Evolutionary conservation across 345 rosid species (phyloP).

Genomic region (Salix exigua): DNA sequence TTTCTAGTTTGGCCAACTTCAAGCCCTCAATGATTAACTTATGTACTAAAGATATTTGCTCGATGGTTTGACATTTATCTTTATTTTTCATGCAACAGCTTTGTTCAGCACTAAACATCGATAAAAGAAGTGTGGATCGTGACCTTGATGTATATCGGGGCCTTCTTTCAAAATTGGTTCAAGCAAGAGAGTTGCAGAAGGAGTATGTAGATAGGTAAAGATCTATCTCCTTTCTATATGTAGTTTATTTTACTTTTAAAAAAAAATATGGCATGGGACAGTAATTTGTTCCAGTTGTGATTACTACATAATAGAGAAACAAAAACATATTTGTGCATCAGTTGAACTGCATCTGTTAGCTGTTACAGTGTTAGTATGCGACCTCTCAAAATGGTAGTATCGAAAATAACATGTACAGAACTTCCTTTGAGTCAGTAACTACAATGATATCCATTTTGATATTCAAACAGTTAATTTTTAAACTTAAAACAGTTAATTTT

Average conservation of each 20-base stretch:
- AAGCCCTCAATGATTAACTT: neutral
- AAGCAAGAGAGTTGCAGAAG: constrained; percentile 90
- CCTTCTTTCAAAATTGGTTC: constrained; percentile 90
- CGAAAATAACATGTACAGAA: neutral
- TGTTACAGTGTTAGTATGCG: neutral
- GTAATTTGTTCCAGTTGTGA: neutral
- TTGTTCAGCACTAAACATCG: constrained; percentile 76
- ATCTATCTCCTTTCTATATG: neutral
- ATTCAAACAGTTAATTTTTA: too few species aligned
- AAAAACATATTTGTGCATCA: neutral
- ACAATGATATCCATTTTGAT: too few species aligned
- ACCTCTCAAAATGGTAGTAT: neutral
- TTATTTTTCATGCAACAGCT: constrained; percentile 49
- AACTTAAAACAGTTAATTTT: neutral
- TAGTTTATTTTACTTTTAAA: neutral
- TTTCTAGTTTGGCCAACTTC: neutral
- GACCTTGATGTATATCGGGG: constrained; percentile 97
- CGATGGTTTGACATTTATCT: neutral
- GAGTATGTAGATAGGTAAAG: constrained; percentile 86
- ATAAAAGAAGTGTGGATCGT: constrained; percentile 89
- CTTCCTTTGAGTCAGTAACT: neutral
- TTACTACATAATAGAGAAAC: neutral
- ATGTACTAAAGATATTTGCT: neutral
- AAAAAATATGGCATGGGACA: neutral
- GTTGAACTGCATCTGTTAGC: neutral